These are phyloP conservation scores for Pistacia integerrima DNA, from an alignment of 345 rosid species.

Conservation along the genomic window DNA sequence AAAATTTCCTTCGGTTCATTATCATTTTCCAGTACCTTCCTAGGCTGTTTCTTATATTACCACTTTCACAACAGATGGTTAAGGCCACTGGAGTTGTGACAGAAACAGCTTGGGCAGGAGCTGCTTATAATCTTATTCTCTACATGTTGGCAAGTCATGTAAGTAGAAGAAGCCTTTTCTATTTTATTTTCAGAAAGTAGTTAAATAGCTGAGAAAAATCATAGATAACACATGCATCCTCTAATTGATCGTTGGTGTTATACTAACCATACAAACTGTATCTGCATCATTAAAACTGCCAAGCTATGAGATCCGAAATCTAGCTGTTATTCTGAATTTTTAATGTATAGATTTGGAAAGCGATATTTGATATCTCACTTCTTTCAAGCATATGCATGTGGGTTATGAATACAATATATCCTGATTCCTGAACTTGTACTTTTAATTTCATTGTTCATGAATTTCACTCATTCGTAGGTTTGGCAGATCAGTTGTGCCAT, in stretches of 20 bases:
- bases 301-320: not conserved
- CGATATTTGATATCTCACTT: not conserved
- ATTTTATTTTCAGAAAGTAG: too few species aligned
- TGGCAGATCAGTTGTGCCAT: not conserved
- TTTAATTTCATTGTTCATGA: not conserved
- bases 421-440: not conserved
- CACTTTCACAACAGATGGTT: slow-evolving; percentile 77
- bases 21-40: slow-evolving; percentile 85
- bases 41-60: slow-evolving; percentile 66
- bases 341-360: too few species aligned
- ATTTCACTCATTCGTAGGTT: not conserved
- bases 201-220: too few species aligned
- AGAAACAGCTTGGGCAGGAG: slow-evolving; percentile 96
- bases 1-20: slow-evolving; percentile 79
- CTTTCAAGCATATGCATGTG: not conserved
- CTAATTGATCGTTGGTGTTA: too few species aligned
- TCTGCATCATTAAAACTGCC: not conserved
- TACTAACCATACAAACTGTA: not conserved
- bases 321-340: too few species aligned
- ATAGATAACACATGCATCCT: too few species aligned
- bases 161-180: slow-evolving; percentile 27
- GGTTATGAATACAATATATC: too few species aligned
- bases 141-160: slow-evolving; percentile 99
- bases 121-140: slow-evolving; percentile 86
- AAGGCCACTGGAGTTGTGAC: slow-evolving; percentile 88